phyloP scores from a whole-genome alignment of 768 basidiomycete species.

The Hydnomerulius pinastri region DNA sequence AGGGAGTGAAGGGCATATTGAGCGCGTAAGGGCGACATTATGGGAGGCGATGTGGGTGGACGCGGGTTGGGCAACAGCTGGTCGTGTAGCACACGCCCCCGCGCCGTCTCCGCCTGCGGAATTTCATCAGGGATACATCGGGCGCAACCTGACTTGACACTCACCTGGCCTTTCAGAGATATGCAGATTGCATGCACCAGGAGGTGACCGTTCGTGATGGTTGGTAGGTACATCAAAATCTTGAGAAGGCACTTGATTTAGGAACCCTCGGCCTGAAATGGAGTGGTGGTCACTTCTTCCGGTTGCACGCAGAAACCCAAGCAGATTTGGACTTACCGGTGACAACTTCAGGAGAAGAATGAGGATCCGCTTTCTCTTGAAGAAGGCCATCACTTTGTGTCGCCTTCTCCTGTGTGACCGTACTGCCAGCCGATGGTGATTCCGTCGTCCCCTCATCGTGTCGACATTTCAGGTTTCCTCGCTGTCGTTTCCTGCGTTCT shows the following conservation, averaged over 20 bases:
- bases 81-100: neutral
- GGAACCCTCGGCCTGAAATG: no score
- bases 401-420: no score
- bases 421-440: no score
- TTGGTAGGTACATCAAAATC: neutral
- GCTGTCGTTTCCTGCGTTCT: slow-evolving; percentile 26
- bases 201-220: neutral
- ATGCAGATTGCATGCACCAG: neutral
- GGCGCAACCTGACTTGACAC: neutral
- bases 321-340: neutral
- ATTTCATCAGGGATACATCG: neutral
- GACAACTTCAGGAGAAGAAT: neutral
- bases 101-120: neutral
- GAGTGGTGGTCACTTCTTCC: neutral
- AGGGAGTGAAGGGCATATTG: slow-evolving; percentile 10
- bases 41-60: neutral
- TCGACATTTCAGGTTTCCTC: neutral
- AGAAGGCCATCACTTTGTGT: neutral
- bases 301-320: neutral
- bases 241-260: neutral
- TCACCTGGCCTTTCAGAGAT: neutral
- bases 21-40: neutral
- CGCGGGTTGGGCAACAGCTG: neutral
- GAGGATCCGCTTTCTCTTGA: neutral
- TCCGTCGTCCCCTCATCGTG: no score